Evolutionary conservation across 345 rosid species (phyloP).

Genomic region (Boechera divaricarpa): DNA sequence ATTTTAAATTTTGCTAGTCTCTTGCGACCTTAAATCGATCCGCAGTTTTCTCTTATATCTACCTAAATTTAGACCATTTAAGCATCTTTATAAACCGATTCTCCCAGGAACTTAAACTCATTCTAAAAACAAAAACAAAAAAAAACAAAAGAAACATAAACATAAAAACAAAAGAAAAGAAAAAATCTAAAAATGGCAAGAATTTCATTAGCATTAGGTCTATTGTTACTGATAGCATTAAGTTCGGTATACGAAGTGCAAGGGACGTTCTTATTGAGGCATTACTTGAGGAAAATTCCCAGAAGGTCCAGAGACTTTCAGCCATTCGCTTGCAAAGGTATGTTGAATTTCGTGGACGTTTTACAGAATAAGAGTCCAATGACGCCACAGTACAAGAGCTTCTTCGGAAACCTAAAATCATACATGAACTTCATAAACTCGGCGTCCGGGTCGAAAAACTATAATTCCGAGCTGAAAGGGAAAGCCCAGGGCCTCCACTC

Average conservation of each 20-base stretch:
- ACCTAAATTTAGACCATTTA: slow-evolving; percentile 20
- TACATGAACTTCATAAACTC: slow-evolving; percentile 18
- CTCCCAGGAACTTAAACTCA: neutral
- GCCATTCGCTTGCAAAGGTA: slow-evolving; percentile 24
- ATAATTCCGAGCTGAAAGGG: slow-evolving; percentile 7
- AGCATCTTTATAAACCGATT: slow-evolving; percentile 19
- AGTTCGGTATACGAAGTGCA: slow-evolving; percentile 34
- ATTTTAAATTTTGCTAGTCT: slow-evolving; percentile 2
- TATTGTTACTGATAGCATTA: slow-evolving; percentile 30
- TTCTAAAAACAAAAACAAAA: neutral
- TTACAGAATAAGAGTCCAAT: slow-evolving; percentile 4
- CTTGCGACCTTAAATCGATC: slow-evolving; percentile 24
- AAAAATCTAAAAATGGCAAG: slow-evolving; percentile 18
- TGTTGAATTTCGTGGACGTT: neutral
- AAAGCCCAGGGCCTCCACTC: slow-evolving; percentile 19
- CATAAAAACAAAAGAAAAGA: neutral
- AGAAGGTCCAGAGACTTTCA: neutral
- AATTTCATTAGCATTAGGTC: slow-evolving; percentile 23
- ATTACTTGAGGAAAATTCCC: slow-evolving; percentile 27
- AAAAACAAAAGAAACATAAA: neutral
- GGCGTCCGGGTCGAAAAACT: neutral
- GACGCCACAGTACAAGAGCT: slow-evolving; percentile 21
- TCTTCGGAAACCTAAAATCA: slow-evolving; percentile 21
- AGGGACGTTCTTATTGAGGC: slow-evolving; percentile 36
- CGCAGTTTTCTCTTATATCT: slow-evolving; percentile 15